phyloP scores from a whole-genome alignment of 495 filamentous ascomycete genomes.

The Lophiostoma macrostomum region DNA sequence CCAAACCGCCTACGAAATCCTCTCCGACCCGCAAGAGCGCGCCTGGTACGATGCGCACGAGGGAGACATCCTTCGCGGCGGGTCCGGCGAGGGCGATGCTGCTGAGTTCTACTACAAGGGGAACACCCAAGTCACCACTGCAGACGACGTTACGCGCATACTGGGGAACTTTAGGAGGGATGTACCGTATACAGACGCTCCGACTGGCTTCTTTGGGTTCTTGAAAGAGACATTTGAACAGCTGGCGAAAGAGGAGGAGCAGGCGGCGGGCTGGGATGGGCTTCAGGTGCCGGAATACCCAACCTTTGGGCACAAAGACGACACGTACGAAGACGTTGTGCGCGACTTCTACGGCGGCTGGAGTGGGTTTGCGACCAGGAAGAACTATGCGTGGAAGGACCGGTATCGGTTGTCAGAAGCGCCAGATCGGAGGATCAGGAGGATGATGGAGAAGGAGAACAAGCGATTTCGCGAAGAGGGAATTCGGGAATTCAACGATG shows the following conservation, averaged over 20 bases:
- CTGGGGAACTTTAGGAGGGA: constrained; percentile 72
- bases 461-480: constrained; percentile 77
- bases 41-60: constrained; percentile 97
- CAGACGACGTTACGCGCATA: constrained; percentile 68
- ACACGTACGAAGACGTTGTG: constrained; percentile 67
- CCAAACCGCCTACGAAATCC: constrained; percentile 88
- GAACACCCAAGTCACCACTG: constrained; percentile 66
- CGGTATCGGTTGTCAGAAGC: constrained; percentile 76
- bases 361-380: constrained; percentile 77
- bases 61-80: constrained; percentile 70
- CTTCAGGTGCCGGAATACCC: constrained; percentile 64
- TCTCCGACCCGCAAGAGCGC: constrained; percentile 92
- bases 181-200: constrained; percentile 73
- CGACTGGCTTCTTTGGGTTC: constrained; percentile 77
- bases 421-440: constrained; percentile 76
- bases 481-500: constrained; percentile 86
- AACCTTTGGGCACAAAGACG: constrained; percentile 67
- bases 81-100: constrained; percentile 48
- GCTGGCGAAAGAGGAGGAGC: constrained; percentile 76
- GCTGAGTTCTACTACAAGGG: constrained; percentile 60
- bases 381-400: constrained; percentile 88
- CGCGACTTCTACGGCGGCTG: constrained; percentile 80
- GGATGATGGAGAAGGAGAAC: constrained; percentile 95
- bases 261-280: constrained; percentile 66
- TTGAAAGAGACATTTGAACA: constrained; percentile 70